phyloP scores from a whole-genome alignment of 2,329 filamentous ascomycete species.

The Calonectria honghensis region DNA sequence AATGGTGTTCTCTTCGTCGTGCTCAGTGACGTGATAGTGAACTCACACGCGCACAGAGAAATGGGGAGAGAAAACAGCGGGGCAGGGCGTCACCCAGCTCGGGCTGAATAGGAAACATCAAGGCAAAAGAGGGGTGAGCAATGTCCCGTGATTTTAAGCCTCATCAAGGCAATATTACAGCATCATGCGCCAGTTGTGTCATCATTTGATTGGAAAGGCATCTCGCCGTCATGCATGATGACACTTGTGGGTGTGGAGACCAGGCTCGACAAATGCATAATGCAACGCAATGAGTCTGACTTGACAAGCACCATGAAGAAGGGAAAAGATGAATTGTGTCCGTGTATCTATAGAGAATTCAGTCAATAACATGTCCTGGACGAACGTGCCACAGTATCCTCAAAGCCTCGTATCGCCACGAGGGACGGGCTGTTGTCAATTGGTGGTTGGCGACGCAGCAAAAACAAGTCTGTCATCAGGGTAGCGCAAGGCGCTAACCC shows the following conservation, averaged over 20 bases:
- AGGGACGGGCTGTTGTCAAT: neutral
- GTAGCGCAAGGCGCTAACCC: neutral
- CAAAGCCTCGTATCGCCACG: neutral
- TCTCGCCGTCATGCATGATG: neutral
- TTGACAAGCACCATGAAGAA: neutral
- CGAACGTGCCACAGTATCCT: neutral
- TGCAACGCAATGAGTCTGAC: neutral
- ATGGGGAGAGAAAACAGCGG: slow-evolving; percentile 1
- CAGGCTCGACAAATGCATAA: neutral
- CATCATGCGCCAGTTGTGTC: slow-evolving; percentile 1
- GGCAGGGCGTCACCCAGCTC: neutral
- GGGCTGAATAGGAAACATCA: neutral
- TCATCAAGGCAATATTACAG: neutral
- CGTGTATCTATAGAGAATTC: neutral
- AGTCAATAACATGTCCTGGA: neutral
- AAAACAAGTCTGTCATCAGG: neutral
- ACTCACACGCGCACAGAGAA: neutral
- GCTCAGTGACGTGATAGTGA: neutral
- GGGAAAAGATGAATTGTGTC: neutral
- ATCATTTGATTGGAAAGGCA: slow-evolving; percentile 4
- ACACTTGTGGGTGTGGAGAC: neutral
- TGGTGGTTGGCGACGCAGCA: neutral
- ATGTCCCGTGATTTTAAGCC: neutral
- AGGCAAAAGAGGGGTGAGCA: neutral
- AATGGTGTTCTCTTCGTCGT: neutral